A percentile compares a stretch with the other conserved stretches of the same genome.
Evolutionary conservation across 2,329 filamentous ascomycete species (phyloP).

Genomic region (Fusarium gaditjirri): DNA sequence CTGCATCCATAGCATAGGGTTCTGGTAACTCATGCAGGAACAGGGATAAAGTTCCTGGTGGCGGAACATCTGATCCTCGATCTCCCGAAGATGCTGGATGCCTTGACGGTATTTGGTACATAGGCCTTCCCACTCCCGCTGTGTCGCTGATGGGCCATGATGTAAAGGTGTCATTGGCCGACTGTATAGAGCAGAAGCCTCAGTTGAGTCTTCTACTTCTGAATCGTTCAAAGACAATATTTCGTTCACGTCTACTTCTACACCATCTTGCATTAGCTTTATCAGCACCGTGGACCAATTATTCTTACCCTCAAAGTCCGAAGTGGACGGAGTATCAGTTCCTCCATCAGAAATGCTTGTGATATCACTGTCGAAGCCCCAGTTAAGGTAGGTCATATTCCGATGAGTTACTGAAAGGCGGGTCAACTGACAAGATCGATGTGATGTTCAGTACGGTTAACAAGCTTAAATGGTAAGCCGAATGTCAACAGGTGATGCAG

Average conservation of each 20-base stretch:
- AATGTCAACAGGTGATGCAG: fast-evolving
- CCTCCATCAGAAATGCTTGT: neutral
- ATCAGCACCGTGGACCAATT: fast-evolving
- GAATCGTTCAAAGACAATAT: neutral
- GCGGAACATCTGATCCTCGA: neutral
- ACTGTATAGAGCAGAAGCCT: neutral
- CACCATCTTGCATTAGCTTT: neutral
- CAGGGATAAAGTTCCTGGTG: neutral
- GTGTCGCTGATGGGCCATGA: too few species aligned
- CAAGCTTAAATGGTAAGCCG: neutral
- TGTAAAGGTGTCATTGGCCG: neutral
- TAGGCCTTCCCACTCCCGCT: neutral
- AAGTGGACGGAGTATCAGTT: neutral
- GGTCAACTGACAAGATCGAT: too few species aligned
- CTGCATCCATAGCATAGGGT: fast-evolving
- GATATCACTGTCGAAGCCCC: neutral
- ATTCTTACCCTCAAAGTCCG: neutral
- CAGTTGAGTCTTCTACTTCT: neutral
- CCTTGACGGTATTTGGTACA: neutral
- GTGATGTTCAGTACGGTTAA: too few species aligned
- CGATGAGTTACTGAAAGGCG: fast-evolving
- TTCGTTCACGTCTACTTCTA: neutral
- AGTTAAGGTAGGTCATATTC: neutral
- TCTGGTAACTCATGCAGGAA: neutral
- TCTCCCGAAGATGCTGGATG: neutral